Evolutionary conservation across 208 protist species (phyloP).

Genomic region (Crithidia bombi): DNA sequence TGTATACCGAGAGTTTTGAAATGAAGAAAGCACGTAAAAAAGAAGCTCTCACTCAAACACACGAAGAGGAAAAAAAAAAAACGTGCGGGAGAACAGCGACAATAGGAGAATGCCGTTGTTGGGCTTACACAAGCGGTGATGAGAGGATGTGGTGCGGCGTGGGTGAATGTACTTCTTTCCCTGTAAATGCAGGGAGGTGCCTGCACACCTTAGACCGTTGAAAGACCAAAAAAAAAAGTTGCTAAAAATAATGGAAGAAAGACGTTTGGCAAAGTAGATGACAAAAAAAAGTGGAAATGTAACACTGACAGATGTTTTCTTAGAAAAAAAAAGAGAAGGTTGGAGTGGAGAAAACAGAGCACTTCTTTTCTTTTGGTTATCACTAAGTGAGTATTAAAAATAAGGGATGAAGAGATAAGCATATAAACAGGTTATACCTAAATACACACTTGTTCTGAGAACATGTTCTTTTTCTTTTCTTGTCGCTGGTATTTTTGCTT

Average conservation of each 20-base stretch:
- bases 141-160: constrained; percentile 11
- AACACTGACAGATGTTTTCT: constrained; percentile 14
- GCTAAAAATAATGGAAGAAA: background rate
- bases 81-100: constrained; percentile 4
- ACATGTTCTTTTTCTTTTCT: constrained; percentile 20
- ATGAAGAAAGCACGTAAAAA: background rate
- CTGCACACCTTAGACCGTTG: constrained; percentile 12
- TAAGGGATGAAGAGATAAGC: constrained; percentile 12
- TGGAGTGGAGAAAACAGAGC: constrained; percentile 3
- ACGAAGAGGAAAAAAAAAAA: constrained; percentile 3
- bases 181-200: constrained; percentile 2
- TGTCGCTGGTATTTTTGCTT: constrained; percentile 15
- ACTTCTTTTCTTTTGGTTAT: background rate
- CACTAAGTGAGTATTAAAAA: constrained; percentile 3
- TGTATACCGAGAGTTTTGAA: constrained; percentile 12
- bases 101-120: background rate
- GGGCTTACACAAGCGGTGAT: constrained; percentile 5
- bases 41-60: too few relatives aligned
- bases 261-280: background rate
- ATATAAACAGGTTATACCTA: constrained; percentile 22
- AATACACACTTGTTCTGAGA: constrained; percentile 15
- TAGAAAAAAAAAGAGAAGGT: background rate
- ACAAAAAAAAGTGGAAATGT: constrained; percentile 12
- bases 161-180: constrained; percentile 9
- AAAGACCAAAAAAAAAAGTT: constrained; percentile 9